Base-by-base conservation (phyloP, 306 rosid species). In the Inga leiocalycina region DNA sequence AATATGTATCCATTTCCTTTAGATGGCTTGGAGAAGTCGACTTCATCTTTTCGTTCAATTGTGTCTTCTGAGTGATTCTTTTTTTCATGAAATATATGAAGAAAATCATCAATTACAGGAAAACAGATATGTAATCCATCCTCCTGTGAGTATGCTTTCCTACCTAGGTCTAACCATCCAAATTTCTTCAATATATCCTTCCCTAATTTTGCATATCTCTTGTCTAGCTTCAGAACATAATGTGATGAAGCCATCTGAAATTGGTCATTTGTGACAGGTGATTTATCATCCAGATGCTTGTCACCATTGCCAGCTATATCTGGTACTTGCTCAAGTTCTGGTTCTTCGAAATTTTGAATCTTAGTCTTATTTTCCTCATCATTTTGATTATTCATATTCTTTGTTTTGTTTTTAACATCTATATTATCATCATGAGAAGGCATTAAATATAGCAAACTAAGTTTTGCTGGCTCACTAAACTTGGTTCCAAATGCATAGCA, bases 401-500 rank as follows among this genome's bases (percentile, higher is more conserved):
- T 75, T 51, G 71, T 78, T 83, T 70, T 44, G 71, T 24, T 84
- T 74, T 84, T 86, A 44, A 52, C 67, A 81, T 85, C 71, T 83
- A 82, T 67, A 66, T 44, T 59, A 78, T 76, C 85, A 52, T 83
- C 92, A 81, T 76, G 85, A 76, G 84, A 76, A 49, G 71, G 80
- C 71, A 19, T 75, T 76, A 90, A 70, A 48, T 88, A 85, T 80
- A 81, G 86, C 90, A 96, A 65, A 75, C 88, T 86, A 81, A 96
- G 83, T 86, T 88, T 96, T 80, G 90, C 82, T 51, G 97, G 98
- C 91, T 88, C 94, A 67, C 98, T 96, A 86, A 96, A 96, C 87
- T 88, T 96, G 68, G 99, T 91, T 85, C 97, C 98, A 90, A 96
- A 96, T 66, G 99, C 99, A 87, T 92, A 96, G 88, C 98, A 93